These are phyloP conservation scores for Farysia itapuensis DNA, from an alignment of 1,284 basidiomycete species.

Conservation along the genomic window DNA sequence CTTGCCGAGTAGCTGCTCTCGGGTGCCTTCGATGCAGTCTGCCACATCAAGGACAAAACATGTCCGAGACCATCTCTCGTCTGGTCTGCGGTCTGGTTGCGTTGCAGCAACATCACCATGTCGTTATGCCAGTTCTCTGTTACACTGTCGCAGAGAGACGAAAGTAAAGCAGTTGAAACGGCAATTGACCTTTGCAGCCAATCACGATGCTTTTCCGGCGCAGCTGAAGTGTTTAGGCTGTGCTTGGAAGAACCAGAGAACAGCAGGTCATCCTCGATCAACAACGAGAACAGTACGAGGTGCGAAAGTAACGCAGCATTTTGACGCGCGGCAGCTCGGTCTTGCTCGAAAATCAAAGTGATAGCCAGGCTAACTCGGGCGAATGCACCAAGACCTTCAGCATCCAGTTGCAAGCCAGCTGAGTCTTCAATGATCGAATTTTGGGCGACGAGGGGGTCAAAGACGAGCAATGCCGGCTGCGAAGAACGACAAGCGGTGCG, in stretches of 20 bases:
- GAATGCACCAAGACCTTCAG: constrained; percentile 67
- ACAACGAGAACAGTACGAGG: constrained; percentile 54
- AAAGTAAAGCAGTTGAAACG: constrained; percentile 25
- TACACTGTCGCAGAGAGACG: constrained; percentile 18
- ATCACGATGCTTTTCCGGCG: constrained; percentile 1
- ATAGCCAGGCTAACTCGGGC: constrained; percentile 70
- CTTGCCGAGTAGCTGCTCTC: constrained; percentile 34
- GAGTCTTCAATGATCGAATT: constrained; percentile 8
- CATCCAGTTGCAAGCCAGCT: too few relatives aligned
- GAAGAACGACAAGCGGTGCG: constrained; percentile 8
- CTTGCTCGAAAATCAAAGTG: constrained; percentile 67
- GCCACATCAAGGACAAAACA: constrained; percentile 21
- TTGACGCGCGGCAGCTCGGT: constrained; percentile 68
- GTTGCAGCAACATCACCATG: constrained; percentile 21
- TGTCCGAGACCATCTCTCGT: constrained; percentile 20
- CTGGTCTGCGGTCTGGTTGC: constrained; percentile 5
- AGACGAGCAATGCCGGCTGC: constrained; percentile 21
- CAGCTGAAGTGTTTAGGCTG: constrained; percentile 6
- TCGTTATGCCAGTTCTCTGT: constrained; percentile 38
- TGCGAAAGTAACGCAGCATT: constrained; percentile 66
- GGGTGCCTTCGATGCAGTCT: constrained; percentile 4
- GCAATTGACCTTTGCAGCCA: constrained; percentile 37
- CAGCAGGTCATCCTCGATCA: constrained; percentile 61
- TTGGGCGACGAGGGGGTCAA: constrained; percentile 20
- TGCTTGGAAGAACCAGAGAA: constrained; percentile 61